phyloP scores from a whole-genome alignment of 2,329 filamentous ascomycete species.

The Ustulina deusta region DNA sequence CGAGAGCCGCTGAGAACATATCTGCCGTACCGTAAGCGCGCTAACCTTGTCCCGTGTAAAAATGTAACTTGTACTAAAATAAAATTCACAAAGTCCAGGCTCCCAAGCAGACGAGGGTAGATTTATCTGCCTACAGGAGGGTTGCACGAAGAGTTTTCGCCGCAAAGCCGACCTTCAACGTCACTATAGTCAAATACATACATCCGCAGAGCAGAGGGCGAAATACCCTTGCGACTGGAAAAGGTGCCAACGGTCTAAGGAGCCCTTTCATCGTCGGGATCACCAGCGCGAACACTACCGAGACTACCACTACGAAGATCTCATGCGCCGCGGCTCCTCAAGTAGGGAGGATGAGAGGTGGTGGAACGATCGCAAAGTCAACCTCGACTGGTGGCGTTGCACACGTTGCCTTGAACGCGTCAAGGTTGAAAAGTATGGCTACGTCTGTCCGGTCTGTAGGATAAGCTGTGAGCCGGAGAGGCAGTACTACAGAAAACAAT shows the following conservation, averaged over 20 bases:
- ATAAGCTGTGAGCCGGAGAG: conserved; percentile 60
- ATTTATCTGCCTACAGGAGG: conserved; percentile 41
- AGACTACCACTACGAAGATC: conserved; percentile 66
- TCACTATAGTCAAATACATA: conserved; percentile 64
- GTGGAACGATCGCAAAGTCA: conserved; percentile 57
- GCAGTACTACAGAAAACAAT: conserved; percentile 34
- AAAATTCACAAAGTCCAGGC: conserved; percentile 32
- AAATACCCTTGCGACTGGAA: conserved; percentile 65
- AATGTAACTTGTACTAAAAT: conserved; percentile 9
- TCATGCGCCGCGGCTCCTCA: conserved; percentile 43
- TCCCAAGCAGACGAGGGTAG: conserved; percentile 31
- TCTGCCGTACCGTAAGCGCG: conserved; percentile 30
- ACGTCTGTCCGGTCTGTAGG: conserved; percentile 62
- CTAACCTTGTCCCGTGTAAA: conserved; percentile 15
- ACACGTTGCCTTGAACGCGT: conserved; percentile 63
- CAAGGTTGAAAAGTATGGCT: conserved; percentile 55
- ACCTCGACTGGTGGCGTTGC: conserved; percentile 66
- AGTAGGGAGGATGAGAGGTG: conserved; percentile 50
- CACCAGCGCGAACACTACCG: conserved; percentile 69
- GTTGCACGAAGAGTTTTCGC: conserved; percentile 61
- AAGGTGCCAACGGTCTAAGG: conserved; percentile 58
- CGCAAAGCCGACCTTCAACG: conserved; percentile 67
- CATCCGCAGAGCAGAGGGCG: conserved; percentile 55
- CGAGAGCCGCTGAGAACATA: conserved; percentile 18
- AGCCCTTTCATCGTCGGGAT: conserved; percentile 66